phyloP scores from a whole-genome alignment of 192 early-diverging fungal genomes.

The Dimargaris xerosporica region DNA sequence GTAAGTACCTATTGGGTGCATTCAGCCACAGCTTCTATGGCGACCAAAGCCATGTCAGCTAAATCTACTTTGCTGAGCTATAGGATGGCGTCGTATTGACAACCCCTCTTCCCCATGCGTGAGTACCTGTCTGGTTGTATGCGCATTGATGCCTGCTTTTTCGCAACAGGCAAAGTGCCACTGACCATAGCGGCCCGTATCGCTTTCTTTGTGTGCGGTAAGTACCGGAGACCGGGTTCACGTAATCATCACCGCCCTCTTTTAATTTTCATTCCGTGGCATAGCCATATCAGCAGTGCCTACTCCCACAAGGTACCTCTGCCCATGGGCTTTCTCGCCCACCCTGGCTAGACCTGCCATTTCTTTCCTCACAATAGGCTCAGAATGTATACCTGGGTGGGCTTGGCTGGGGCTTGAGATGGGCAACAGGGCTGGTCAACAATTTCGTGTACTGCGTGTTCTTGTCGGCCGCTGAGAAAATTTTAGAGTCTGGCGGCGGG shows the following conservation, averaged over 20 bases:
- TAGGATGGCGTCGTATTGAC: no score
- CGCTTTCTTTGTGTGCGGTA: constrained; percentile 10
- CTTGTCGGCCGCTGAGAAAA: constrained; percentile 5
- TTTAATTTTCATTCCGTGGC: neutral
- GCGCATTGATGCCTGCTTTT: no score
- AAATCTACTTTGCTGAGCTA: no score
- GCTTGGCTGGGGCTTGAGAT: neutral
- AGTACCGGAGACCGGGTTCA: neutral
- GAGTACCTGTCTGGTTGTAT: no score
- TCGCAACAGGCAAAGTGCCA: neutral
- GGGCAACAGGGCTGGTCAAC: neutral
- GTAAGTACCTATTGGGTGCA: no score
- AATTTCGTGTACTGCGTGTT: constrained; percentile 7
- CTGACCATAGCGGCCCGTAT: neutral
- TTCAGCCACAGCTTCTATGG: no score
- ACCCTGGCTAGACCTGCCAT: neutral
- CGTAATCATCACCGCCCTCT: neutral
- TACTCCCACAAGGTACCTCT: neutral
- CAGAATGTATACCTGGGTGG: neutral
- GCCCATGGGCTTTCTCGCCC: neutral
- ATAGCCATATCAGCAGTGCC: neutral
- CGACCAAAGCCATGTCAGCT: no score
- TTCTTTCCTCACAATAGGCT: neutral
- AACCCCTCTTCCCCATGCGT: no score
- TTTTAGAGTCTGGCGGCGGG: neutral